Conservation (phyloP, 2,329 filamentous ascomycete species). For the Aspergillus terreus region DNA sequence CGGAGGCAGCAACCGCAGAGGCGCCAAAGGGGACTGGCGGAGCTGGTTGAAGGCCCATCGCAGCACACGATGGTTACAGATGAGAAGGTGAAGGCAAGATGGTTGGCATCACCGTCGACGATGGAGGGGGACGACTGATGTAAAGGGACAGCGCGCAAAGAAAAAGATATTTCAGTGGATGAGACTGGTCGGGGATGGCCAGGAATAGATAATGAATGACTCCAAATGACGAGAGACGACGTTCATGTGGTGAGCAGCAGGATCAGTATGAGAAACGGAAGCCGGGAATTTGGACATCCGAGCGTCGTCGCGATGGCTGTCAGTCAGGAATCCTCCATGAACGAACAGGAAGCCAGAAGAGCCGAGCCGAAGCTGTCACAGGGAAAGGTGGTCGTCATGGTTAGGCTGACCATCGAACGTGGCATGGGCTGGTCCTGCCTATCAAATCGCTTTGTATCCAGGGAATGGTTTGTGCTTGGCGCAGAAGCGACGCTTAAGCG, state of each 20-base stretch:
- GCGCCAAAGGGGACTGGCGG: slow-evolving; percentile 18
- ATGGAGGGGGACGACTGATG: no score
- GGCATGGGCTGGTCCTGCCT: neutral
- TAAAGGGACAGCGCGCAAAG: no score
- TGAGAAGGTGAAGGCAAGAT: neutral
- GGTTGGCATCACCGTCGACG: neutral
- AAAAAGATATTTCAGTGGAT: no score
- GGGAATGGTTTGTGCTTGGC: no score
- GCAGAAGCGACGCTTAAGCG: no score
- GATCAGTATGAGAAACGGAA: neutral
- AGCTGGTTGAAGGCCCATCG: slow-evolving; percentile 12
- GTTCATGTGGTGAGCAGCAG: neutral
- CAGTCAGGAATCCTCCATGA: neutral
- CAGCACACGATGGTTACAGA: neutral
- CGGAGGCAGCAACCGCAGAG: slow-evolving; percentile 6
- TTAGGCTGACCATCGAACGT: neutral
- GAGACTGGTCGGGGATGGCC: no score
- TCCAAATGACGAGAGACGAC: no score
- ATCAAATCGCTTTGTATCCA: neutral
- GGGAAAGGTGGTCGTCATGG: no score
- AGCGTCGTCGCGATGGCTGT: neutral
- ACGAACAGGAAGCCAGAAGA: neutral
- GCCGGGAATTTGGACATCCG: neutral
- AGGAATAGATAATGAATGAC: no score
- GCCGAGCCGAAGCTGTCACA: neutral